Percentiles rank a stretch among this genome's conserved stretches.
Conservation (phyloP, 2,329 filamentous ascomycete species). For the Metarhizium album region DNA sequence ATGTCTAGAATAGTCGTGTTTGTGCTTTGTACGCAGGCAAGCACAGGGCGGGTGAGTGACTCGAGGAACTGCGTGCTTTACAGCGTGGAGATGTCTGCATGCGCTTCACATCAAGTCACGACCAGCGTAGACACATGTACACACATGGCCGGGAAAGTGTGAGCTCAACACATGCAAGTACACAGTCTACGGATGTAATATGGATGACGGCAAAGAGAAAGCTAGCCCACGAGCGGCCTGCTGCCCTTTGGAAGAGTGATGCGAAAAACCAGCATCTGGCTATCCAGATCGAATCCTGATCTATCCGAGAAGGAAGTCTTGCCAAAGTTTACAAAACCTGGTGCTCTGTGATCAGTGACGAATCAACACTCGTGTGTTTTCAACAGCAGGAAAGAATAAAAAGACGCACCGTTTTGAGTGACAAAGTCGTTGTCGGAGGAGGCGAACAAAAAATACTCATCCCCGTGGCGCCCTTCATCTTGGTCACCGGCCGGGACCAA, state of each 20-base stretch:
- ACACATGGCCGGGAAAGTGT: background rate
- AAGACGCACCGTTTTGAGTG: slow-evolving; percentile 48
- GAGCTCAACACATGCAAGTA: background rate
- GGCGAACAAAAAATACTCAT: slow-evolving; percentile 57
- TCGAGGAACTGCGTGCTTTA: too few relatives aligned
- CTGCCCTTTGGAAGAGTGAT: slow-evolving; percentile 27
- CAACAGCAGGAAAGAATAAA: too few relatives aligned
- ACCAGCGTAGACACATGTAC: background rate
- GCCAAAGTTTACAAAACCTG: slow-evolving; percentile 46
- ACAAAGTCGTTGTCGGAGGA: slow-evolving; percentile 68
- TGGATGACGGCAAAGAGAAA: too few relatives aligned
- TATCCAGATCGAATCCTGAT: slow-evolving; percentile 47
- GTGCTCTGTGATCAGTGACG: background rate
- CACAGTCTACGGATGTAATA: too few relatives aligned
- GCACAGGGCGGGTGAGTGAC: too few relatives aligned
- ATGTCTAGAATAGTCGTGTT: too few relatives aligned
- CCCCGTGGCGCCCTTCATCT: slow-evolving; percentile 22
- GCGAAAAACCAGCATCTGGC: slow-evolving; percentile 53
- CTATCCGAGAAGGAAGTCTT: slow-evolving; percentile 43
- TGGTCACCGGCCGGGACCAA: slow-evolving; percentile 43
- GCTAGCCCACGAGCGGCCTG: slow-evolving; percentile 12
- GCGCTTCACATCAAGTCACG: too few relatives aligned
- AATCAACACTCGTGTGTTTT: background rate
- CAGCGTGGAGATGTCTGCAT: too few relatives aligned
- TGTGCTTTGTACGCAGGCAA: too few relatives aligned